Evolutionary conservation across 441 rosid genomes (phyloP), one percentile per base, ranked within the genome.

Genomic region (Adansonia grandidieri): DNA sequence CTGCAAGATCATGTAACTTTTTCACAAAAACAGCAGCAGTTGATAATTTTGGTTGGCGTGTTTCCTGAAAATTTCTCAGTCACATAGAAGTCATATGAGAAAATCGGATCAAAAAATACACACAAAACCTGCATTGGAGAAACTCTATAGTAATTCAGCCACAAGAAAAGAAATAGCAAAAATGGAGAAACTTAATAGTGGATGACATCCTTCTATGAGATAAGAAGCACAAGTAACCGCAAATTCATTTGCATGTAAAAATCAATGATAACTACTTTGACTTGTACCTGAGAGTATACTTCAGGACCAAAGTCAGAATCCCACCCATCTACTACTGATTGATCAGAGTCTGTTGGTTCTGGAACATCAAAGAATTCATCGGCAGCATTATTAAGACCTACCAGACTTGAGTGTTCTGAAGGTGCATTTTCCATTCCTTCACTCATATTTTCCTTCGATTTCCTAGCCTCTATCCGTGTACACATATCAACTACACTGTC

Each of bases 351-450:
- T 37, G 91, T 85, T n/a, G 97, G 90, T 82, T 93, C 99, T 37
- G 89, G 98, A 79, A 91, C 95, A 77, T 96, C 99, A 83, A 92
- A 96, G 80, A 96, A 96, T 82, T 93, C 98, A 86, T 96, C 98
- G 44, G 88, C 86, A 57, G 91, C 91, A 85, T 94, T 95, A 76
- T 86, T 90, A 78, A 96, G 82, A 84, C 91, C 90, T 6, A 86
- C 91, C 67, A 96, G 93, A 85, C 97, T 92, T 47, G 97, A 92
- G 83, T 85, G 92, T 78, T 92, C 97, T 65, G 97, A 92, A 76
- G 90, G 87, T 48, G 84, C 78, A 75, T 81, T 91, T 53, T 89
- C 98, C 71, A 75, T 82, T 83, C 88, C 98, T 84, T 87, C 96
- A 77, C 82, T 77, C 74, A 61, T 47, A 61, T 32, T 83, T 78